A percentile compares a stretch with the other conserved stretches of the same genome.
phyloP scores from a whole-genome alignment of 2,329 filamentous ascomycete species.

The Clonostachys byssicola region DNA sequence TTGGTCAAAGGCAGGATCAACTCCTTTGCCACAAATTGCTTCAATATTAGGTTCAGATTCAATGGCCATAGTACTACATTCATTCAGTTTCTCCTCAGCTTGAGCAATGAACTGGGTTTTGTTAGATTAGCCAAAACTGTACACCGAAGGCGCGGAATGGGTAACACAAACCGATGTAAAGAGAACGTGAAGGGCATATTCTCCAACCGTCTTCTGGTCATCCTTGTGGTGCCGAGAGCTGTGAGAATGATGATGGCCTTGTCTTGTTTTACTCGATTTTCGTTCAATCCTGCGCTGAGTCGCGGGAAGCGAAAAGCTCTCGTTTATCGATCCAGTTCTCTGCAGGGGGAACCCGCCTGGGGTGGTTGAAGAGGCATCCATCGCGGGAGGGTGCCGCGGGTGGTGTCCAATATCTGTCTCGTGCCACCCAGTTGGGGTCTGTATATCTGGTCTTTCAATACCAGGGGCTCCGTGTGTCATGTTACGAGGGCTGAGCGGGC shows the following conservation, averaged over 20 bases:
- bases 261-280: slow-evolving; percentile 64
- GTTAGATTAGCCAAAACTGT: slow-evolving; percentile 6
- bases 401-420: slow-evolving; percentile 34
- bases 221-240: slow-evolving; percentile 68
- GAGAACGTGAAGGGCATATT: slow-evolving; percentile 93
- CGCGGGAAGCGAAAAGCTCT: slow-evolving; percentile 34
- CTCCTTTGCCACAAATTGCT: slow-evolving; percentile 82
- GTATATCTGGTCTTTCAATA: slow-evolving; percentile 48
- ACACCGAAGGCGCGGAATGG: background rate
- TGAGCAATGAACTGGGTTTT: slow-evolving; percentile 74
- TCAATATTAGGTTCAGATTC: slow-evolving; percentile 84
- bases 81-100: slow-evolving; percentile 93
- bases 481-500: slow-evolving; percentile 83
- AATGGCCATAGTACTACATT: slow-evolving; percentile 75
- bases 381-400: slow-evolving; percentile 39
- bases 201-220: slow-evolving; percentile 89
- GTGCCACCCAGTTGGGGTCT: slow-evolving; percentile 34
- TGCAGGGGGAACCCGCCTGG: slow-evolving; percentile 27
- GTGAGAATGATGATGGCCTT: slow-evolving; percentile 71
- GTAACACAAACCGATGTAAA: slow-evolving; percentile 73
- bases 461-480: slow-evolving; percentile 65
- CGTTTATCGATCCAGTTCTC: slow-evolving; percentile 39
- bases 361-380: slow-evolving; percentile 32
- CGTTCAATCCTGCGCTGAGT: slow-evolving; percentile 53
- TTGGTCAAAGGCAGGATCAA: slow-evolving; percentile 88